Evolutionary conservation across 1,284 basidiomycete species (phyloP), one percentile per base, ranked within the genome.

Genomic region (Trichosporon coremiiforme): DNA sequence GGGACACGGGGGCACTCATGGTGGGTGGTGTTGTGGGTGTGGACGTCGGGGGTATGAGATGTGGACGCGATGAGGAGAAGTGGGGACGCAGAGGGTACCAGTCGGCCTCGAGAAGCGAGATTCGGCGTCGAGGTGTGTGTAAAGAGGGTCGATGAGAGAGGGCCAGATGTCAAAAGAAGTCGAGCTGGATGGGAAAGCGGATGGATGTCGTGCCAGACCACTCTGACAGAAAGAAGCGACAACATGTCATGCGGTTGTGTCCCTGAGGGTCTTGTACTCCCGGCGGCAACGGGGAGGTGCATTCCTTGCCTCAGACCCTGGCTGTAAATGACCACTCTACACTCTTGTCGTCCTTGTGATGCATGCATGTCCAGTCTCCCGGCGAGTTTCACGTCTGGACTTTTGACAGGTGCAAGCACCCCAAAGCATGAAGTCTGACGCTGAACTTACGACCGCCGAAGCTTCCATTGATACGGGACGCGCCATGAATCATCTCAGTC

Each of bases 1-100:
- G 71, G 8, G 72, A 31, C 17, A 70, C 6, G 47, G 47, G 47
- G 57, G 29, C 57, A 31, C 57, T 60, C 57, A 60, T 60, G 31
- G 31, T 60, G 57, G 13, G 57, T 33, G 8, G 31, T 53, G n/a
- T n/a, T n/a, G n/a, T n/a, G 20, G 47, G 5, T 4, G 10, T 38
- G 6, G 20, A n/a, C 31, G 15, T 29, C 31, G 15, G 15, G 8
- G 13, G 29, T 13, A 3, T 17, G 57, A n/a, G n/a, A n/a, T n/a
- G n/a, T 15, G 57, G 57, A 2, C 10, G 57, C 7, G 29, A 33
- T 33, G n/a, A n/a, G 47, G 47, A 7, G 4, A 2, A 20, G 20
- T 22, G 47, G 12, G n/a, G 47, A 53, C 20, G 47, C 22, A 20
- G 41, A 45, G 41, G 41, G 41, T 4, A 2, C 17, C 41, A 15